Evolutionary conservation across 2,329 filamentous ascomycete species (phyloP).

Genomic region (Juglanconis sp.): DNA sequence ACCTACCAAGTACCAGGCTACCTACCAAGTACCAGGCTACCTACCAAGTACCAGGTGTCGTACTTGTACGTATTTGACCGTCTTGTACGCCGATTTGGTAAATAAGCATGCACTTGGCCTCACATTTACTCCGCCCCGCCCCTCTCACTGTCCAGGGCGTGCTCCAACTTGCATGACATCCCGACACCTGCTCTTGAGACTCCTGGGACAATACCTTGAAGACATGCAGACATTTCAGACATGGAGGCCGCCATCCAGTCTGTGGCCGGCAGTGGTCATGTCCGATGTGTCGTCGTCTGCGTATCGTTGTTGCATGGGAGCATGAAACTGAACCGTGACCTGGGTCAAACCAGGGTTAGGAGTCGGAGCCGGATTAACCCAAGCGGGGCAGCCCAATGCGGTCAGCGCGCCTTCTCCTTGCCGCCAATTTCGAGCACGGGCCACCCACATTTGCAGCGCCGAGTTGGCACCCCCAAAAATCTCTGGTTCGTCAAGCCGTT

Average conservation of each 20-base stretch:
- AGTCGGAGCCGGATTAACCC: constrained; percentile 7
- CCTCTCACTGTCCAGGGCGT: background rate
- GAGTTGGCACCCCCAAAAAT: constrained; percentile 1
- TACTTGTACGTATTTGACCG: background rate
- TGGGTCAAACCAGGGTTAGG: background rate
- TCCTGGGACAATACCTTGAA: too few species aligned
- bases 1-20: too few species aligned
- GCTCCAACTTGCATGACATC: too few species aligned
- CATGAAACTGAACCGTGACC: background rate
- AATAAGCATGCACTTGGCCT: constrained; percentile 8
- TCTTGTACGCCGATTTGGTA: background rate
- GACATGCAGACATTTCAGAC: background rate
- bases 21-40: too few species aligned
- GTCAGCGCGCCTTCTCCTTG: background rate
- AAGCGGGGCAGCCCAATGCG: background rate
- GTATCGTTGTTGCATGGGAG: background rate
- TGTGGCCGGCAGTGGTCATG: background rate
- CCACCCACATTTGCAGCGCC: constrained; percentile 7
- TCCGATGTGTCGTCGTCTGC: background rate
- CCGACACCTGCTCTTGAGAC: too few species aligned
- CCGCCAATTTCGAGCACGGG: background rate
- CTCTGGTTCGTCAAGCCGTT: background rate
- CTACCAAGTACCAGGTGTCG: too few species aligned
- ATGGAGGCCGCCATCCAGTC: background rate
- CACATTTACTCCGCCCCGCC: background rate